phyloP scores from a whole-genome alignment of 2,329 filamentous ascomycete genomes.

The Beauveria sp. region DNA sequence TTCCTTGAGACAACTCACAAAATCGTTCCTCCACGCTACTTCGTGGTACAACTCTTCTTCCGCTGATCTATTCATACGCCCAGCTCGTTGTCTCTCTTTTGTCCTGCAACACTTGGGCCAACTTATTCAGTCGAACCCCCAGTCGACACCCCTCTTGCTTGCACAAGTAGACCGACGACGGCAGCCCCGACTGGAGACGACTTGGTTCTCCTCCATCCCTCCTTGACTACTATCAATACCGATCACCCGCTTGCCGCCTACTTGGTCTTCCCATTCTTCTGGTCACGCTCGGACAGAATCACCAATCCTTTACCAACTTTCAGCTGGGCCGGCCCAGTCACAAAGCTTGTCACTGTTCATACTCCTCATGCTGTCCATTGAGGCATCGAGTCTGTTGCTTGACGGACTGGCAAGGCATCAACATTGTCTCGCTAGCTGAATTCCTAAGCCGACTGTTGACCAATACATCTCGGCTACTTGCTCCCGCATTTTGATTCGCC shows the following conservation, averaged over 20 bases:
- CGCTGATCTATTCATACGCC: not conserved
- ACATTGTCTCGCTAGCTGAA: not conserved
- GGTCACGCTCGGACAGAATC: not conserved
- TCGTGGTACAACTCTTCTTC: not conserved
- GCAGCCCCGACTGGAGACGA: not conserved
- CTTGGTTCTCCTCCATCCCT: not conserved
- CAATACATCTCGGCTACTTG: not conserved
- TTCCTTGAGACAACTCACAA: constrained; percentile 7
- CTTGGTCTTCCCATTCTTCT: not conserved
- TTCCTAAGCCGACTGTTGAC: not conserved
- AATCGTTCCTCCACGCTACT: not conserved
- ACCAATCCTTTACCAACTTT: not conserved
- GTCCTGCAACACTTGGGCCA: not conserved
- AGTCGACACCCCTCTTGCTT: not conserved
- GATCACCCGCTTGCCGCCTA: not conserved
- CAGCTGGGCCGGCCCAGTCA: not conserved
- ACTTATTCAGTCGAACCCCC: not conserved
- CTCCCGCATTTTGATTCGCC: not conserved
- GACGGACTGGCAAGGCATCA: not conserved
- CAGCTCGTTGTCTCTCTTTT: not conserved
- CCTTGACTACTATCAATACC: not conserved
- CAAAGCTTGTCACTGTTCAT: not conserved
- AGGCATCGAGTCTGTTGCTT: not conserved
- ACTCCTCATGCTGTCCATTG: constrained; percentile 1
- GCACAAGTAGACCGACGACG: not conserved